A percentile compares a stretch with the other conserved stretches of the same genome.
Conservation (phyloP, 495 filamentous ascomycete genomes). For the Aspergillus incahuasiensis region DNA sequence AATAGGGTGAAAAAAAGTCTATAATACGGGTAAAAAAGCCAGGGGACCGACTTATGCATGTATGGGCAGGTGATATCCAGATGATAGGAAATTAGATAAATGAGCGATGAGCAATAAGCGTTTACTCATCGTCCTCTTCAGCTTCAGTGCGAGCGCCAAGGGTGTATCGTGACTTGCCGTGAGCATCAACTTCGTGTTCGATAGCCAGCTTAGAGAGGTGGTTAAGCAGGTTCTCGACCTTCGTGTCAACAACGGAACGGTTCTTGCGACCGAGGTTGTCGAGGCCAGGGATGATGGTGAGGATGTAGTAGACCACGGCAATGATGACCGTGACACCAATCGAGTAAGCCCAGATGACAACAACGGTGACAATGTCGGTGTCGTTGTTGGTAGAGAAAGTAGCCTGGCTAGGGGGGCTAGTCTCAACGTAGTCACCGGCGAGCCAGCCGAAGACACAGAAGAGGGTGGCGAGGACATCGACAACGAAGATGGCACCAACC, state of each 20-base stretch:
- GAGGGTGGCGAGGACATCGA: conserved; percentile 65
- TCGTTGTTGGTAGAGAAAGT: conserved; percentile 54
- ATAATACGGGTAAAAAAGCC: conserved; percentile 37
- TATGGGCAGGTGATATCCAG: conserved; percentile 32
- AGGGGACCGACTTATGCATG: conserved; percentile 27
- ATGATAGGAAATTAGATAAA: conserved; percentile 23
- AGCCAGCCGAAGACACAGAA: conserved; percentile 74
- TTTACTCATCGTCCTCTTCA: conserved; percentile 66
- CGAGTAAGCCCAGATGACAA: conserved; percentile 73
- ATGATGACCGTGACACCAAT: conserved; percentile 75
- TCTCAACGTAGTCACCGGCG: conserved; percentile 39
- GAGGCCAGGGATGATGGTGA: conserved; percentile 62
- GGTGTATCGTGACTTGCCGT: conserved; percentile 56
- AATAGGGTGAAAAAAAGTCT: conserved; percentile 38
- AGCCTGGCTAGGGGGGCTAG: conserved; percentile 41
- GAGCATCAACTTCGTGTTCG: conserved; percentile 57
- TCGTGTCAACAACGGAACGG: conserved; percentile 65
- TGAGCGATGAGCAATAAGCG: conserved; percentile 22
- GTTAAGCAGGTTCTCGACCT: conserved; percentile 76
- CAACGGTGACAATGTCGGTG: conserved; percentile 71
- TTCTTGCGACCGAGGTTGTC: conserved; percentile 78
- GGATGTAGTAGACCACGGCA: conserved; percentile 71
- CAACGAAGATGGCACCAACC: conserved; percentile 64
- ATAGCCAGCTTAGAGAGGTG: conserved; percentile 72
- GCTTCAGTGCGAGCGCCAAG: conserved; percentile 56